A percentile compares a stretch with the other conserved stretches of the same genome.
Evolutionary conservation across 2,329 filamentous ascomycete genomes (phyloP).

Genomic region (Hymenoscyphus repandus): DNA sequence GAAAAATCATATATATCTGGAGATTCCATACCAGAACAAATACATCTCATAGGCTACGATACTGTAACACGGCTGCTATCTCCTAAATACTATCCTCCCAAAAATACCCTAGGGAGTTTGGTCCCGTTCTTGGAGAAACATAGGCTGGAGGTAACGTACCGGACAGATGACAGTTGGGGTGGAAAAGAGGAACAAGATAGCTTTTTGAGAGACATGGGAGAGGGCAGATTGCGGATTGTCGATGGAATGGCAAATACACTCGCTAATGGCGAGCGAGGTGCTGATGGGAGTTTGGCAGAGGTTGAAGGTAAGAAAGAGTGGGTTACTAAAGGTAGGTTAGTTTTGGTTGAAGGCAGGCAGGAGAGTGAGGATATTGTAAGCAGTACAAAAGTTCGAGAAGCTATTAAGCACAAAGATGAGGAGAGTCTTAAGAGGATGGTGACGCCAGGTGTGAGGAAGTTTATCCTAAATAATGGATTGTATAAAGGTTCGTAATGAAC

Average conservation of each 20-base stretch:
- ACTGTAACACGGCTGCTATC: slow-evolving; percentile 69
- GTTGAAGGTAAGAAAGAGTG: slow-evolving; percentile 54
- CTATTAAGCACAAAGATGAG: slow-evolving; percentile 44
- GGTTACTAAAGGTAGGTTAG: slow-evolving; percentile 46
- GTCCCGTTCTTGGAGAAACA: slow-evolving; percentile 59
- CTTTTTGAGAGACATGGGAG: slow-evolving; percentile 47
- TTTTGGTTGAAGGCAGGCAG: slow-evolving; percentile 48
- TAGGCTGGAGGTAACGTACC: slow-evolving; percentile 57
- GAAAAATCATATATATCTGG: slow-evolving; percentile 37
- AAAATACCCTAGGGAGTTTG: slow-evolving; percentile 49
- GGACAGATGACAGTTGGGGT: slow-evolving; percentile 58
- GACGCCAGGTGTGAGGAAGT: slow-evolving; percentile 48
- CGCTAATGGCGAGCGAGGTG: background rate
- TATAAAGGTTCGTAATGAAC: slow-evolving; percentile 37
- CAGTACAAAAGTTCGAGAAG: slow-evolving; percentile 57
- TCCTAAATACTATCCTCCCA: slow-evolving; percentile 61
- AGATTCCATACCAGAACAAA: slow-evolving; percentile 40
- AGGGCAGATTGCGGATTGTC: slow-evolving; percentile 48
- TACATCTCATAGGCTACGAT: slow-evolving; percentile 71
- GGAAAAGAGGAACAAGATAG: slow-evolving; percentile 45
- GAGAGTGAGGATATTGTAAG: slow-evolving; percentile 42
- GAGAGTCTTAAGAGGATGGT: slow-evolving; percentile 48
- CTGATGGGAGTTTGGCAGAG: slow-evolving; percentile 33
- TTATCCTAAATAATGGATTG: slow-evolving; percentile 51
- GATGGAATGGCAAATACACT: slow-evolving; percentile 29